Evolutionary conservation across 352 stramenopile genomes (phyloP).

Genomic region (Aphanomyces stellatus): DNA sequence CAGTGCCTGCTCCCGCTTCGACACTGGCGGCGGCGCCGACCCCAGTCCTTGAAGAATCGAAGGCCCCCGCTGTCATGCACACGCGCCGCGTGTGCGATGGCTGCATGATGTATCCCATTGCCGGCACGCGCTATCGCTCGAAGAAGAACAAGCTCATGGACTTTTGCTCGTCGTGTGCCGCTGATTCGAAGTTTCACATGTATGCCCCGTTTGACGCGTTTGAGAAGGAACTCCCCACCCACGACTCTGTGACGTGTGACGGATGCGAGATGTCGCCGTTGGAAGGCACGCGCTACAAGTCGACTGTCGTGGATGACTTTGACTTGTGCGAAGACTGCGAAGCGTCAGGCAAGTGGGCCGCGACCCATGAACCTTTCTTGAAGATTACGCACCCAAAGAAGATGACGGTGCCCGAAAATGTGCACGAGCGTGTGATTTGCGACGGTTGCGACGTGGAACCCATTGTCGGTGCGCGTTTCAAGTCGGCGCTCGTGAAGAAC

Average conservation of each 20-base stretch:
- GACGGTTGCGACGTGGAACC: slow-evolving; percentile 54
- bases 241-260: slow-evolving; percentile 27
- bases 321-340: slow-evolving; percentile 72
- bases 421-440: slow-evolving; percentile 46
- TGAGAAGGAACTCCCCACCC: slow-evolving; percentile 14
- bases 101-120: slow-evolving; percentile 29
- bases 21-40: slow-evolving; percentile 25
- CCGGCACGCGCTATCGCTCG: slow-evolving; percentile 31
- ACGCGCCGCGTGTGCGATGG: slow-evolving; percentile 31
- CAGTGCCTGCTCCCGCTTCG: slow-evolving; percentile 20
- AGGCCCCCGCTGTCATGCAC: slow-evolving; percentile 22
- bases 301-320: slow-evolving; percentile 54
- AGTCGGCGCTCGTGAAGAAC: slow-evolving; percentile 43
- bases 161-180: slow-evolving; percentile 29
- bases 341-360: slow-evolving; percentile 35
- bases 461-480: slow-evolving; percentile 56
- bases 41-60: slow-evolving; percentile 9
- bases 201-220: slow-evolving; percentile 23
- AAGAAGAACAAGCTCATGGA: slow-evolving; percentile 27
- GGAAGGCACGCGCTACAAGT: slow-evolving; percentile 71
- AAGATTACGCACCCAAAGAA: slow-evolving; percentile 63
- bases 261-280: slow-evolving; percentile 43
- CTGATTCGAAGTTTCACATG: not conserved
- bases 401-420: slow-evolving; percentile 17
- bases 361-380: slow-evolving; percentile 49